Evolutionary conservation across 345 rosid species (phyloP), one percentile per base, ranked within the genome.

Genomic region (Syzygium aromaticum): DNA sequence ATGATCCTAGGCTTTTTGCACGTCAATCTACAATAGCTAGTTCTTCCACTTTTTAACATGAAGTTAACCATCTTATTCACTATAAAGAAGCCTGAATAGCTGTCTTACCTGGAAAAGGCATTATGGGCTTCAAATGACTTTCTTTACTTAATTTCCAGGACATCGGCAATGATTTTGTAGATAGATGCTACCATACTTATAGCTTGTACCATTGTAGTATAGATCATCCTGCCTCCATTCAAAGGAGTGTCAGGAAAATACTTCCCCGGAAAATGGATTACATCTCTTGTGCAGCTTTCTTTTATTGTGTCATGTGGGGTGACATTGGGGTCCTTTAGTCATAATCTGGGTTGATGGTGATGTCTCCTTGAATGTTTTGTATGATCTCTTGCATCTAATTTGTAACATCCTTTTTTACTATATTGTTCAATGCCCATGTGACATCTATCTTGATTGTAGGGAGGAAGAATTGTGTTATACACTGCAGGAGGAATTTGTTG

Each of bases 401-500:
- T 61, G 73, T 61, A 61, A 27, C 38, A n/a, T 61, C 13, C 38
- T 61, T 61, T n/a, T n/a, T 61, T 61, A 19, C 30, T 61, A n/a
- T 61, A n/a, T 61, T 27, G 38, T 61, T 61, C 38, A n/a, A 61
- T n/a, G 73, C 38, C 38, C 73, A n/a, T n/a, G 73, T n/a, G 73
- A 61, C 73, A 61, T 61, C 33, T 67, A 83, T 86, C 84, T 90
- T 87, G 52, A 87, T 92, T 78, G 51, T 84, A 98, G 99, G 99
- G 94, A 98, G 89, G 96, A 93, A 88, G 90, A 92, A 57, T 87
- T 85, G 77, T 94, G 91, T 89, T 96, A 95, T 93, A 91, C 94
- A 88, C 87, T 94, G 90, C 99, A 94, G 88, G 99, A 96, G 88
- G 95, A 94, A 67, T 95, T 95, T 91, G 93, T 96, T 85, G 95